These are phyloP conservation scores for Claviceps cyperi DNA, from an alignment of 2,329 filamentous ascomycete species.

Conservation along the genomic window DNA sequence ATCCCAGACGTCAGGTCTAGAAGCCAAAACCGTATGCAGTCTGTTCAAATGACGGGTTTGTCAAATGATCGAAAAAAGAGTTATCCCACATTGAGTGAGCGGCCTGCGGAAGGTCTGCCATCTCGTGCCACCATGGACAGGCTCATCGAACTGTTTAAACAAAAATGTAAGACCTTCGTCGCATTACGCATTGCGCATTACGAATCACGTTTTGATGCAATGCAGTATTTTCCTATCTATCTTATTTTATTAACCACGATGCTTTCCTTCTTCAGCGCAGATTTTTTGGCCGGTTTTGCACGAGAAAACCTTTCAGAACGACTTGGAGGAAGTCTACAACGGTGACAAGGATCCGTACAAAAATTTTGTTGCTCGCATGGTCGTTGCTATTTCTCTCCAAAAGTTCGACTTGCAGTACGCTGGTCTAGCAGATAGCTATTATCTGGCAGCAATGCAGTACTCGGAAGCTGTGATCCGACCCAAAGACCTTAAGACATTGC, in stretches of 20 bases:
- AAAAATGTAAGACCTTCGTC: slow-evolving; percentile 47
- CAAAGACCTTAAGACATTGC: slow-evolving; percentile 83
- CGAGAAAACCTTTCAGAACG: slow-evolving; percentile 60
- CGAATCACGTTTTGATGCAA: not conserved
- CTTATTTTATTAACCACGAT: not conserved
- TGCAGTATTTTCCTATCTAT: too few relatives aligned
- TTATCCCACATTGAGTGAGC: slow-evolving; percentile 79
- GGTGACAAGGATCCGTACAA: slow-evolving; percentile 66
- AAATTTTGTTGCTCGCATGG: slow-evolving; percentile 80
- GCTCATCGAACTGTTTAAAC: slow-evolving; percentile 71
- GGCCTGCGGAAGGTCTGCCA: slow-evolving; percentile 63
- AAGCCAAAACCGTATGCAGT: slow-evolving; percentile 44
- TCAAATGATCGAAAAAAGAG: slow-evolving; percentile 59
- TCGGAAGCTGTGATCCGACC: slow-evolving; percentile 70
- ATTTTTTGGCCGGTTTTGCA: slow-evolving; percentile 78
- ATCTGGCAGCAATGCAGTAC: slow-evolving; percentile 72
- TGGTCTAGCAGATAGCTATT: slow-evolving; percentile 90
- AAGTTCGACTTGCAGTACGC: slow-evolving; percentile 81
- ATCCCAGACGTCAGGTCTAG: slow-evolving; percentile 58
- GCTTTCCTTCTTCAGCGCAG: slow-evolving; percentile 44
- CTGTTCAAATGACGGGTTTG: slow-evolving; percentile 33
- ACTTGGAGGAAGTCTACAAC: slow-evolving; percentile 68
- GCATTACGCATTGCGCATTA: not conserved
- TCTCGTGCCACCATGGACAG: slow-evolving; percentile 59
- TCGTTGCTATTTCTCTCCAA: slow-evolving; percentile 88